These are phyloP conservation scores for Thymus mandschuricus DNA, from an alignment of 257 asterid species.

Conservation along the genomic window DNA sequence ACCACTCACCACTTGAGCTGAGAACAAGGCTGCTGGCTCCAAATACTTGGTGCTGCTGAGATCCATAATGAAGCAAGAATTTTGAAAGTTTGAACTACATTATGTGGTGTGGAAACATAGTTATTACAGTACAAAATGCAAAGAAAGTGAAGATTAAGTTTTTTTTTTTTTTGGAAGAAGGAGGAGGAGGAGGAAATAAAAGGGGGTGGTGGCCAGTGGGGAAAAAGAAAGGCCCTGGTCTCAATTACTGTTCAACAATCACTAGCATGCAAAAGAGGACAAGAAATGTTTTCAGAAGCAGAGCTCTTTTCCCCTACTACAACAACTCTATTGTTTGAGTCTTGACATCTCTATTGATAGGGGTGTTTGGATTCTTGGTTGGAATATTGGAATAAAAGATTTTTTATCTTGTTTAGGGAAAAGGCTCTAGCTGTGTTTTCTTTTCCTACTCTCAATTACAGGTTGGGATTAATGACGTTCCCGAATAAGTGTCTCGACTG, in stretches of 20 bases:
- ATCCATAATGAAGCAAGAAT: constrained; percentile 47
- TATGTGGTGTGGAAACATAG: background rate
- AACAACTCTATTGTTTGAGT: constrained; percentile 34
- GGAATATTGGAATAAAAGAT: constrained; percentile 37
- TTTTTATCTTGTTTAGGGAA: constrained; percentile 20
- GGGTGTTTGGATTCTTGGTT: constrained; percentile 33
- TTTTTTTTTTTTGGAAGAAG: constrained; percentile 3
- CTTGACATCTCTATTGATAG: constrained; percentile 34
- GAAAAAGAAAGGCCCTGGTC: background rate
- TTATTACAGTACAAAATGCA: constrained; percentile 26
- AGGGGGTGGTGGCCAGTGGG: constrained; percentile 38
- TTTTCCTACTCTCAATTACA: background rate
- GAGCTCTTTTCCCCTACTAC: constrained; percentile 40
- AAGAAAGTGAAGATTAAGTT: constrained; percentile 30
- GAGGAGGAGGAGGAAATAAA: constrained; percentile 27
- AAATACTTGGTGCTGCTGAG: constrained; percentile 48
- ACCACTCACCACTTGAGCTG: constrained; percentile 53
- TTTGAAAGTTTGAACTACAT: constrained; percentile 4
- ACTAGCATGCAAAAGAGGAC: constrained; percentile 52
- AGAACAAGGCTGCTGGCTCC: constrained; percentile 57
- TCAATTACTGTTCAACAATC: constrained; percentile 45
- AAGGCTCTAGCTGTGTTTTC: background rate
- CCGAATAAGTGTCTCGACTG: too few relatives aligned
- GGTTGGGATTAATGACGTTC: background rate
- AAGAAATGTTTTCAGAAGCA: constrained; percentile 32